Percentiles rank a stretch among this genome's conserved stretches.
Evolutionary conservation across 768 basidiomycete genomes (phyloP).

Genomic region (Dacryopinax spathularia): DNA sequence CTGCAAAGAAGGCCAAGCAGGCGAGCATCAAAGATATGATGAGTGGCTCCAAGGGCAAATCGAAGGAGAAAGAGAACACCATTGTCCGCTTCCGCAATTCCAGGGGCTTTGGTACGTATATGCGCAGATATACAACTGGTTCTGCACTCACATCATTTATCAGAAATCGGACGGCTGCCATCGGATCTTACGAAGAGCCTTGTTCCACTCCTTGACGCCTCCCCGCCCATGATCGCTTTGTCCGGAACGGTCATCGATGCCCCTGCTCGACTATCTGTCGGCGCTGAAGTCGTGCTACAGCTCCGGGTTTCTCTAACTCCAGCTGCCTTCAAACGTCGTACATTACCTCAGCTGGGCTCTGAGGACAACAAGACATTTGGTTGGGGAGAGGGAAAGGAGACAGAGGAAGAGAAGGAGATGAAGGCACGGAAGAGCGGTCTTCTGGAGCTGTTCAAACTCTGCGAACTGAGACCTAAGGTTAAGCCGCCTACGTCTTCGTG

Average conservation of each 20-base stretch:
- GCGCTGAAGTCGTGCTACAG: conserved; percentile 63
- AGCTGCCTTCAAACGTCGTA: conserved; percentile 44
- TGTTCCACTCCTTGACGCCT: conserved; percentile 59
- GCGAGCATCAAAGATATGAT: conserved; percentile 30
- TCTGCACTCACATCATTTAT: conserved; percentile 7
- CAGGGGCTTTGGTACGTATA: conserved; percentile 44
- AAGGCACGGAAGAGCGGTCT: conserved; percentile 68
- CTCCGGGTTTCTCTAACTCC: conserved; percentile 55
- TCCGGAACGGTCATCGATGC: conserved; percentile 66
- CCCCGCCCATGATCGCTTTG: conserved; percentile 49
- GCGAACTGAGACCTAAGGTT: conserved; percentile 51
- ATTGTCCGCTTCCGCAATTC: conserved; percentile 54
- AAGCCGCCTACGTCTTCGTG: conserved; percentile 25
- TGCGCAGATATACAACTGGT: background rate
- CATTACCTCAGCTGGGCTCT: conserved; percentile 14
- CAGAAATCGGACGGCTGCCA: conserved; percentile 70
- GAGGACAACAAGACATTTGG: conserved; percentile 21
- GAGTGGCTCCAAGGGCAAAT: conserved; percentile 49
- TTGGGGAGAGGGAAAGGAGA: conserved; percentile 70
- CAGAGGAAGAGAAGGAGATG: conserved; percentile 58
- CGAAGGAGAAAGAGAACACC: conserved; percentile 45
- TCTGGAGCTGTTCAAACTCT: conserved; percentile 52
- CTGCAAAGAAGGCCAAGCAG: conserved; percentile 21
- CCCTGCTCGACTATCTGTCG: conserved; percentile 53
- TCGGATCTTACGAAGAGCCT: conserved; percentile 34